Conservation (phyloP, 2,329 filamentous ascomycete genomes). For the Fusarium sp. region DNA sequence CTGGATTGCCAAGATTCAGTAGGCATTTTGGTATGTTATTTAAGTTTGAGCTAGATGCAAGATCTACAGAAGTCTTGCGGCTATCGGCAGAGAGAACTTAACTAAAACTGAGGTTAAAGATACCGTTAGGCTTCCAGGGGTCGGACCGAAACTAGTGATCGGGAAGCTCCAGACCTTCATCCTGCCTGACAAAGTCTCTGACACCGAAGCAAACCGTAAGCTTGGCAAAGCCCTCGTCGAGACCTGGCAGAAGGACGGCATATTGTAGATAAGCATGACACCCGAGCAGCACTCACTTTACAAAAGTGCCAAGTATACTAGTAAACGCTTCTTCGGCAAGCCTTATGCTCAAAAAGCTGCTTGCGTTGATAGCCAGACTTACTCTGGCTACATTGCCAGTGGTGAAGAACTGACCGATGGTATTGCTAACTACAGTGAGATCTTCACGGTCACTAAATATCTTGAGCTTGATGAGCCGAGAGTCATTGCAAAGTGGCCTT, state of each 20-base stretch:
- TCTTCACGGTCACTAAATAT: conserved; percentile 61
- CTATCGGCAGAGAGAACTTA: too few species aligned
- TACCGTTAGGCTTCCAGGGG: too few species aligned
- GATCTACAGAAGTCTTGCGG: too few species aligned
- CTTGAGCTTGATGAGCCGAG: conserved; percentile 49
- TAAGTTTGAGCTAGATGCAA: too few species aligned
- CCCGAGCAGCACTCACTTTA: conserved; percentile 47
- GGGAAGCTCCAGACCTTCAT: conserved; percentile 51
- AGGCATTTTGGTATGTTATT: too few species aligned
- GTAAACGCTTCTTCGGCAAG: conserved; percentile 51
- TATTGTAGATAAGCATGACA: conserved; percentile 55
- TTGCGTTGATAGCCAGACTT: conserved; percentile 55
- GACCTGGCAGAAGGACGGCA: conserved; percentile 55
- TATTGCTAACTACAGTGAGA: conserved; percentile 60
- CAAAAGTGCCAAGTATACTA: conserved; percentile 47
- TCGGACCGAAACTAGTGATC: too few species aligned
- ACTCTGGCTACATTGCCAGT: conserved; percentile 58
- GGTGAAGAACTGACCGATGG: conserved; percentile 59
- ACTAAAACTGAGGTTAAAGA: too few species aligned
- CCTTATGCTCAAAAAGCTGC: conserved; percentile 49
- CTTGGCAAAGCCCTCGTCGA: conserved; percentile 52
- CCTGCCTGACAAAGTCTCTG: conserved; percentile 50
- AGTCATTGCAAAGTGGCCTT: conserved; percentile 55
- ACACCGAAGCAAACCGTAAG: conserved; percentile 44
- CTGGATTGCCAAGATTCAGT: too few species aligned